Evolutionary conservation across 2,329 filamentous ascomycete species (phyloP).

Genomic region (Aspergillus japonicus): DNA sequence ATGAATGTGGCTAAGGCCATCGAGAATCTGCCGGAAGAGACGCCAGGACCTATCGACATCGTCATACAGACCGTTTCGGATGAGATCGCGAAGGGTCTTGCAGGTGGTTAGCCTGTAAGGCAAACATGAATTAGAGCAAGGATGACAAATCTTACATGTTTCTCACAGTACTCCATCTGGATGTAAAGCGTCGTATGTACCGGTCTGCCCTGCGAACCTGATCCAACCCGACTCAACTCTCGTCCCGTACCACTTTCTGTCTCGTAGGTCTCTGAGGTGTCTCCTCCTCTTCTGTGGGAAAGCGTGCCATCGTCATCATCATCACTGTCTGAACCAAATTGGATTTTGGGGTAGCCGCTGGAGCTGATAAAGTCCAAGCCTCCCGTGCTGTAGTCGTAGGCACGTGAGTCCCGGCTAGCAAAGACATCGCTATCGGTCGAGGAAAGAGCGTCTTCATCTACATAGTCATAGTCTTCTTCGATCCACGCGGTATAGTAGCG

Average conservation of each 20-base stretch:
- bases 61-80: slow-evolving; percentile 70
- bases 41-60: slow-evolving; percentile 81
- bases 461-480: slow-evolving; percentile 59
- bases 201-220: slow-evolving; percentile 52
- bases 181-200: slow-evolving; percentile 83
- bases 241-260: slow-evolving; percentile 29
- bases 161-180: slow-evolving; percentile 98
- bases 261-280: slow-evolving; percentile 23
- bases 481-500: slow-evolving; percentile 96
- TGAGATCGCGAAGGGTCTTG: slow-evolving; percentile 81
- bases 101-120: slow-evolving; percentile 11
- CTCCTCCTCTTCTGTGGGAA: slow-evolving; percentile 34
- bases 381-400: slow-evolving; percentile 68
- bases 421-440: slow-evolving; percentile 57
- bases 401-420: slow-evolving; percentile 26
- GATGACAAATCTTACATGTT: slow-evolving; percentile 58
- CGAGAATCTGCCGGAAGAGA: slow-evolving; percentile 84
- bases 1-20: slow-evolving; percentile 88
- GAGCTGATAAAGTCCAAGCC: slow-evolving; percentile 94
- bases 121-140: not conserved
- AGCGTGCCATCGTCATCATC: slow-evolving; percentile 43
- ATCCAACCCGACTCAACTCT: slow-evolving; percentile 44
- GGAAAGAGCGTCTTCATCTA: slow-evolving; percentile 44
- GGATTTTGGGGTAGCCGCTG: slow-evolving; percentile 71
- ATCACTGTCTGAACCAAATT: slow-evolving; percentile 64